Evolutionary conservation across 2,329 filamentous ascomycete genomes (phyloP).

Genomic region (Kalmusia sp.): DNA sequence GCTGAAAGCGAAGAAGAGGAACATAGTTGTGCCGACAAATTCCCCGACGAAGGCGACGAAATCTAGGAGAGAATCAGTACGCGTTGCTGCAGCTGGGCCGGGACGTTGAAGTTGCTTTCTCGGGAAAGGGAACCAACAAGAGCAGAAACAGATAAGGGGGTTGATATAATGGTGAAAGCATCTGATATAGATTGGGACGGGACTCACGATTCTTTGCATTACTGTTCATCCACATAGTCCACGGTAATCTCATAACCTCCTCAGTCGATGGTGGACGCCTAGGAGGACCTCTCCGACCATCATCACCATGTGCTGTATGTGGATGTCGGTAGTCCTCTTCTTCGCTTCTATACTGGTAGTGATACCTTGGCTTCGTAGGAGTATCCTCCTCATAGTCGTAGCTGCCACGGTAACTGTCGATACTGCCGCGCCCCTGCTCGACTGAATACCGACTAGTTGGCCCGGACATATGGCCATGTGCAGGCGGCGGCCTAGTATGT

Average conservation of each 20-base stretch:
- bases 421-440: constrained; percentile 15
- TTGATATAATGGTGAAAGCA: no score
- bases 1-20: constrained; percentile 54
- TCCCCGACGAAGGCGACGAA: constrained; percentile 57
- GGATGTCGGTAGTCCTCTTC: constrained; percentile 28
- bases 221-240: constrained; percentile 47
- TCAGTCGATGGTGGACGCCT: constrained; percentile 37
- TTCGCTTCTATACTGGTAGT: constrained; percentile 26
- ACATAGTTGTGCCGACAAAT: constrained; percentile 54
- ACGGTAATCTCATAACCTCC: constrained; percentile 44
- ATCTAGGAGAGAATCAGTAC: constrained; percentile 42
- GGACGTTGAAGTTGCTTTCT: background rate
- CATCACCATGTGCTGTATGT: constrained; percentile 11
- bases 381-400: constrained; percentile 26
- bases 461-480: constrained; percentile 24
- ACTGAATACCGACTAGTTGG: constrained; percentile 7
- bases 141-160: no score
- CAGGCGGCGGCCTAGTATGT: constrained; percentile 32
- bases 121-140: background rate
- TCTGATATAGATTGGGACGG: background rate
- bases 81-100: constrained; percentile 44
- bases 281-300: constrained; percentile 25
- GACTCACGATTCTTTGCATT: constrained; percentile 44
- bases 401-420: constrained; percentile 19
- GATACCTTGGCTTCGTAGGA: constrained; percentile 26